Percentiles rank a stretch among this genome's conserved stretches.
Evolutionary conservation across 139 green algal genomes (phyloP).

Genomic region (Chlamydomonas sp.): DNA sequence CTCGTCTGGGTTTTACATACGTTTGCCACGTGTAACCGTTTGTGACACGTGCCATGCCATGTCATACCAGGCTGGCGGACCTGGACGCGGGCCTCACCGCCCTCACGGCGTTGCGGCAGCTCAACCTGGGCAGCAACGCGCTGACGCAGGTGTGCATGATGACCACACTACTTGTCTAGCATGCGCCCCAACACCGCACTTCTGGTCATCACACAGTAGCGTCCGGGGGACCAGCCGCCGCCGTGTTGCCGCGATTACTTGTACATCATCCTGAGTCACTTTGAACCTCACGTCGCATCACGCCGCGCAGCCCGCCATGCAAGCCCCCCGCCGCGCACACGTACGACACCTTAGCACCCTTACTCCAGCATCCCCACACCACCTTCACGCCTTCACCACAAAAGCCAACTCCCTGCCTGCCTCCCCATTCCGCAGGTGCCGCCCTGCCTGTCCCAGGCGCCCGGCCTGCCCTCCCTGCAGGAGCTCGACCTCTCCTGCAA

Average conservation of each 20-base stretch:
- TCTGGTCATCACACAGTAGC: not conserved
- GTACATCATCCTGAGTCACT: too few species aligned
- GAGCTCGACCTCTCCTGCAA: conserved; percentile 62
- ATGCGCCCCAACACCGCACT: not conserved
- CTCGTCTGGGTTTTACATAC: conserved; percentile 45
- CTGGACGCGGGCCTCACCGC: conserved; percentile 54
- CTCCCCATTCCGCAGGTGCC: not conserved
- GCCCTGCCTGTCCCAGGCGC: not conserved
- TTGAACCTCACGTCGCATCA: too few species aligned
- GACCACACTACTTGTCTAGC: not conserved
- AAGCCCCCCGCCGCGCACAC: too few species aligned
- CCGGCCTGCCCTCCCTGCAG: conserved; percentile 23
- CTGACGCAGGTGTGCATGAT: conserved; percentile 50
- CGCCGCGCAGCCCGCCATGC: too few species aligned
- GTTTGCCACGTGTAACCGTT: not conserved
- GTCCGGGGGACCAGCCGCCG: not conserved
- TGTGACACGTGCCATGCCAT: conserved; percentile 62
- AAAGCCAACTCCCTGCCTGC: not conserved
- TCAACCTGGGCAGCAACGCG: conserved; percentile 55
- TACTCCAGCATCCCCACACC: too few species aligned
- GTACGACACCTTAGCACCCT: too few species aligned
- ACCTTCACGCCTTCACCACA: too few species aligned
- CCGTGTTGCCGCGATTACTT: too few species aligned
- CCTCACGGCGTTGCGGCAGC: conserved; percentile 36
- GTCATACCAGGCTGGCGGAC: conserved; percentile 60